Conservation (phyloP, 148 eudicot genomes). For the Polygonum aviculare region DNA sequence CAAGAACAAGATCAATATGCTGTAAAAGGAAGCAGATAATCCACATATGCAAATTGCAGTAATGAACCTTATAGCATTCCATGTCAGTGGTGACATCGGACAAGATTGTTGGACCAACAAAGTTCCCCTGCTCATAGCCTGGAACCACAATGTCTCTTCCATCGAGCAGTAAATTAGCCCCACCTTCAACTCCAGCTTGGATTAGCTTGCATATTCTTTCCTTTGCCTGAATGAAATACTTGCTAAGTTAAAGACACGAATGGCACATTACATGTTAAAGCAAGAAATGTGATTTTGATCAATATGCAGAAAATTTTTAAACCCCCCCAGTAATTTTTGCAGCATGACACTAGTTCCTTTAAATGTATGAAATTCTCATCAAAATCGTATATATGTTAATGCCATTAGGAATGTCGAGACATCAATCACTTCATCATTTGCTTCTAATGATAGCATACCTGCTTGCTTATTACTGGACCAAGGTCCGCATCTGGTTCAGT, state of each 20-base stretch:
- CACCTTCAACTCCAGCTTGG: constrained; percentile 82
- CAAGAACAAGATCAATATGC: background rate
- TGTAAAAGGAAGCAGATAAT: background rate
- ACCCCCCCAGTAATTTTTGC: background rate
- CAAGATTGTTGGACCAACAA: constrained; percentile 86
- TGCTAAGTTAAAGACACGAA: background rate
- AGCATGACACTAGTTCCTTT: background rate
- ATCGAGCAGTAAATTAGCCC: constrained; percentile 78
- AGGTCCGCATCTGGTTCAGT: constrained; percentile 92
- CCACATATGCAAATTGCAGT: background rate
- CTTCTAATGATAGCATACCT: constrained; percentile 34
- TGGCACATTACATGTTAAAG: background rate
- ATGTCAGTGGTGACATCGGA: constrained; percentile 78
- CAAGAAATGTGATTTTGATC: background rate
- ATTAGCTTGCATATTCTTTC: constrained; percentile 71
- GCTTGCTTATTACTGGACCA: constrained; percentile 96
- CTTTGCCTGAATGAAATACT: constrained; percentile 52
- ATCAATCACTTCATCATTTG: background rate
- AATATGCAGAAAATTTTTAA: background rate
- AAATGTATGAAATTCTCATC: background rate
- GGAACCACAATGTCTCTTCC: constrained; percentile 87
- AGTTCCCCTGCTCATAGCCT: constrained; percentile 89
- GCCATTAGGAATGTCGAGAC: background rate
- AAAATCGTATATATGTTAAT: background rate
- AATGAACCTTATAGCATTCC: constrained; percentile 88